These are phyloP conservation scores for Aspergillus cejpii DNA, from an alignment of 2,329 filamentous ascomycete species.

Conservation along the genomic window DNA sequence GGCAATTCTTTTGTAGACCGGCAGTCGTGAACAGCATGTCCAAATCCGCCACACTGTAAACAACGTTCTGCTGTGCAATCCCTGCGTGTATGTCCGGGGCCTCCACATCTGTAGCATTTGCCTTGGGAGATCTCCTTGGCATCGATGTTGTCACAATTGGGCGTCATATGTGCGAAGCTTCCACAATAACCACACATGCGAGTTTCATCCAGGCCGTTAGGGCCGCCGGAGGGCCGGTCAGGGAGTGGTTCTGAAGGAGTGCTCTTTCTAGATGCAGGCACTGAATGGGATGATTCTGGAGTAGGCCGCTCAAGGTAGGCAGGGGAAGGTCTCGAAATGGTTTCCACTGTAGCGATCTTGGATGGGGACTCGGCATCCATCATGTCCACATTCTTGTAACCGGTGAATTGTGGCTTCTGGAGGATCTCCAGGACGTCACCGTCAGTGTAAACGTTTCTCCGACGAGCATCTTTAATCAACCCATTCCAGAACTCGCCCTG, in stretches of 20 bases:
- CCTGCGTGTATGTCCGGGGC: conserved; percentile 33
- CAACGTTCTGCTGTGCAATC: conserved; percentile 41
- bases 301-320: conserved; percentile 18
- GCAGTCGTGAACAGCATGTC: conserved; percentile 36
- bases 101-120: conserved; percentile 40
- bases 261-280: conserved; percentile 21
- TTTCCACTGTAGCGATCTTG: conserved; percentile 17
- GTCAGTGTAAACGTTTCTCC: conserved; percentile 67
- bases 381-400: conserved; percentile 42
- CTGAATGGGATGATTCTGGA: conserved; percentile 16
- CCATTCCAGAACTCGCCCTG: conserved; percentile 88
- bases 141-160: conserved; percentile 42
- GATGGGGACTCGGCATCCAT: conserved; percentile 26
- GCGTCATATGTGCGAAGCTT: conserved; percentile 40
- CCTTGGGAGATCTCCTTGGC: conserved; percentile 35
- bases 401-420: conserved; percentile 46
- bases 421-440: conserved; percentile 56
- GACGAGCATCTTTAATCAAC: conserved; percentile 73
- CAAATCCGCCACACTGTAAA: conserved; percentile 40
- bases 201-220: conserved; percentile 39
- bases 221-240: conserved; percentile 40
- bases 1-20: conserved; percentile 29
- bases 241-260: conserved; percentile 22
- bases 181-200: conserved; percentile 43
- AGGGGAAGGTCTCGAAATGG: conserved; percentile 31